phyloP scores from a whole-genome alignment of 106 monocot genomes.

The Dioscorea zingiberensis region DNA sequence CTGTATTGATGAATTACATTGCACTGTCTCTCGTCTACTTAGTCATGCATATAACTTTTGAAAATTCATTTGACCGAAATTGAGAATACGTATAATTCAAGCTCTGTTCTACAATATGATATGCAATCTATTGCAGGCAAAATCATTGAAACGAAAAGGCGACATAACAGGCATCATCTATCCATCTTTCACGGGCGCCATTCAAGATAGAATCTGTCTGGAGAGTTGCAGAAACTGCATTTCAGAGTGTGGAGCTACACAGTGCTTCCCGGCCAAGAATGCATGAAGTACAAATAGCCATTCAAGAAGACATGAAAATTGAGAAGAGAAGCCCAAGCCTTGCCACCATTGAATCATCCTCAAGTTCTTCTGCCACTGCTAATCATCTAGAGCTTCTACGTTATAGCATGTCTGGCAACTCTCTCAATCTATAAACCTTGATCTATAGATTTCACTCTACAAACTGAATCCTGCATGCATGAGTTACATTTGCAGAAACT shows the following conservation, averaged over 20 bases:
- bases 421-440: conserved; percentile 5
- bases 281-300: conserved; percentile 31
- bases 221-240: conserved; percentile 26
- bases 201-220: conserved; percentile 31
- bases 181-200: conserved; percentile 16
- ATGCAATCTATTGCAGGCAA: conserved; percentile 15
- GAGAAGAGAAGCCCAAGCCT: conserved; percentile 19
- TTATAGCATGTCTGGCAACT: not conserved
- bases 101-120: not conserved
- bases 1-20: too few relatives aligned
- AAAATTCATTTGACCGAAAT: too few relatives aligned
- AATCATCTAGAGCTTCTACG: conserved; percentile 8
- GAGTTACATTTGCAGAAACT: too few relatives aligned
- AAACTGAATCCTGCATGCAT: too few relatives aligned
- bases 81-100: too few relatives aligned
- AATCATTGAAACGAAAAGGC: conserved; percentile 24
- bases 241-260: conserved; percentile 20
- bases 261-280: conserved; percentile 22
- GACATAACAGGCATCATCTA: conserved; percentile 24
- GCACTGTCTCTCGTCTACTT: too few relatives aligned
- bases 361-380: not conserved
- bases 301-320: conserved; percentile 29
- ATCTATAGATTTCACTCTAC: too few relatives aligned
- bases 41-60: too few relatives aligned
- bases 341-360: conserved; percentile 1